Percentiles rank a stretch among this genome's conserved stretches.
phyloP scores from a whole-genome alignment of 179 eudicot genomes.

The Heliamphora pulchella region DNA sequence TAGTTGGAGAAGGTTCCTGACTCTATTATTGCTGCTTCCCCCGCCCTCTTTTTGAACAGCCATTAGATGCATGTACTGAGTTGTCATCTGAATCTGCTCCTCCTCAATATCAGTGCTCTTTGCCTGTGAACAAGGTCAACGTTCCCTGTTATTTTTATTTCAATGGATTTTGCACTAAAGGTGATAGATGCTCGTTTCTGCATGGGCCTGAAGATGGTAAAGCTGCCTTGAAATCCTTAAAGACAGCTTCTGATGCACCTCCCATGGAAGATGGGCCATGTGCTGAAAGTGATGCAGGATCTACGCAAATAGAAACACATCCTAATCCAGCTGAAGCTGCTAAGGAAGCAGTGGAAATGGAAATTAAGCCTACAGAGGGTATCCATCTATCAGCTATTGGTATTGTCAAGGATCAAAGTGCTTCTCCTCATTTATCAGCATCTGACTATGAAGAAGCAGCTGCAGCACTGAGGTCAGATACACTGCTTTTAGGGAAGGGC shows the following conservation, averaged over 20 bases:
- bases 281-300: slow-evolving; percentile 25
- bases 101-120: slow-evolving; percentile 21
- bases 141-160: slow-evolving; percentile 57
- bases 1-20: not conserved
- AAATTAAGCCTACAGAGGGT: slow-evolving; percentile 17
- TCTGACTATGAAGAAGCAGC: slow-evolving; percentile 32
- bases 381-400: slow-evolving; percentile 13
- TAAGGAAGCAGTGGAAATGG: slow-evolving; percentile 15
- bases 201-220: slow-evolving; percentile 36
- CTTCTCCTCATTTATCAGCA: slow-evolving; percentile 21
- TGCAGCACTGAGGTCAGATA: slow-evolving; percentile 18
- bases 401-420: slow-evolving; percentile 20
- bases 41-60: slow-evolving; percentile 28
- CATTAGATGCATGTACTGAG: slow-evolving; percentile 40
- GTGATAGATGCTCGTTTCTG: slow-evolving; percentile 47
- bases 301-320: slow-evolving; percentile 20
- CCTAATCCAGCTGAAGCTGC: slow-evolving; percentile 21
- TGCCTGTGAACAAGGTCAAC: slow-evolving; percentile 36
- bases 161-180: slow-evolving; percentile 62
- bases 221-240: slow-evolving; percentile 27
- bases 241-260: slow-evolving; percentile 26
- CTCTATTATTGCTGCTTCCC: not conserved
- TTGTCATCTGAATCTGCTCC: slow-evolving; percentile 33
- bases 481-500: slow-evolving; percentile 23
- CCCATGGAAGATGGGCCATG: slow-evolving; percentile 30